Percentiles rank a stretch among this genome's conserved stretches.
Conservation (phyloP, 2,329 filamentous ascomycete species). For the Penicillium psychrosexuale region DNA sequence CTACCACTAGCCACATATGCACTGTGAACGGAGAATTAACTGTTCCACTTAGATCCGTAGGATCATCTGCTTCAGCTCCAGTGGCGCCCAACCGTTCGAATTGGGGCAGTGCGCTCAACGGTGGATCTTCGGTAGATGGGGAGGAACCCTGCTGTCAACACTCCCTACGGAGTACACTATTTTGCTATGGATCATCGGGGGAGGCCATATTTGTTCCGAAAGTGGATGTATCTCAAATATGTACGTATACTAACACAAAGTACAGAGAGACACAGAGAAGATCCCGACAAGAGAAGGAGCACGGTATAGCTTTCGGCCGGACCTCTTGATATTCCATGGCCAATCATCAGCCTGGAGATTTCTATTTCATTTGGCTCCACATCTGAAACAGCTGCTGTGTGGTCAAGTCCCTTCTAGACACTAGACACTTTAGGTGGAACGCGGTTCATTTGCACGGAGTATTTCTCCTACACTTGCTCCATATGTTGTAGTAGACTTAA, state of each 20-base stretch:
- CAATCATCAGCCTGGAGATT: neutral
- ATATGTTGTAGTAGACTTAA: neutral
- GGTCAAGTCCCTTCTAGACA: neutral
- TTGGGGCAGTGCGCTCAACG: conserved; percentile 7
- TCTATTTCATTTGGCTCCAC: conserved; percentile 11
- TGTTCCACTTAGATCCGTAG: conserved; percentile 10
- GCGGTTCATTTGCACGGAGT: neutral
- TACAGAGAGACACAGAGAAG: too few species aligned
- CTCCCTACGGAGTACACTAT: too few species aligned
- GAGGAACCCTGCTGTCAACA: conserved; percentile 18
- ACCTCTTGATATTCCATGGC: neutral
- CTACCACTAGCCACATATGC: neutral
- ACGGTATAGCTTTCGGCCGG: neutral
- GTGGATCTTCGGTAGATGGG: conserved; percentile 18
- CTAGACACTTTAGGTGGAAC: neutral
- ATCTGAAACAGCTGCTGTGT: conserved; percentile 16
- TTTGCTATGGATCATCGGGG: neutral
- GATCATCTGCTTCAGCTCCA: conserved; percentile 6
- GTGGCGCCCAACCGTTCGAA: conserved; percentile 18
- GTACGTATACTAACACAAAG: neutral
- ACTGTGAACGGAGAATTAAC: neutral
- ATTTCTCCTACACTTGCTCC: neutral
- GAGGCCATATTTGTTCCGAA: neutral
- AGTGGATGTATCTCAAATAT: neutral
- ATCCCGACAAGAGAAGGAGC: neutral